Evolutionary conservation across 805 yeast species (phyloP), one percentile per base, ranked within the genome.

Genomic region (Candida incommunis): DNA sequence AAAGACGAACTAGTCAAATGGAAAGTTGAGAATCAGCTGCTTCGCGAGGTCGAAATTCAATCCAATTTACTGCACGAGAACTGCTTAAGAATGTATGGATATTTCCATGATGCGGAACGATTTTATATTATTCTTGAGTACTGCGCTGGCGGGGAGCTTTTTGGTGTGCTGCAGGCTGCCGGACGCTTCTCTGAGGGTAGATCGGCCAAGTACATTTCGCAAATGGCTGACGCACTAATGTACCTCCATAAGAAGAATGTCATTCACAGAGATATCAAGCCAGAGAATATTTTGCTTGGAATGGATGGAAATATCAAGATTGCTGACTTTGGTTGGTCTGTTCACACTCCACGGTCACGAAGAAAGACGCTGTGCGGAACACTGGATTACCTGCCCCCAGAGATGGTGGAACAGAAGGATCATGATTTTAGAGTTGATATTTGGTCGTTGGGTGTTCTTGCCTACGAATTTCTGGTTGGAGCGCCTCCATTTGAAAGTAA

Each of bases 301-400:
- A 72, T 78, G 48, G 76, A 84, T 56, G 83, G 87, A 50, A 74
- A 74, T 22, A 70, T 90, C 45, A 90, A 88, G 59, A 70, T 90
- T 31, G 81, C 95, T 18, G 98, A 90, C 63, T 90, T 92, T 60
- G 98, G 98, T 13, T 90, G 96, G 96, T 82, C 94, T 46, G 90
- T 88, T 2, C 78, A 77, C 52, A 72, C 82, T 0, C 75, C 76
- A 1, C 64, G 72, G 0, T 64, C 69, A 0, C 45, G 75, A 50
- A 67, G 96, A 55, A 70, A 77, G 15, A 90, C 97, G 0, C 74
- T 92, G 67, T 92, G 97, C 63, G 97, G 98, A 0, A 92, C 98
- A 0, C 67, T 90, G 35, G 97, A 92, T 62, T 90, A 90, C 54
- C 64, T 92, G 15, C 94, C 97, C 0, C 98, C 98, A 4, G 98